A percentile compares a stretch with the other conserved stretches of the same genome.
Evolutionary conservation across 306 rosid genomes (phyloP).

Genomic region (Cucurbita ficifolia): DNA sequence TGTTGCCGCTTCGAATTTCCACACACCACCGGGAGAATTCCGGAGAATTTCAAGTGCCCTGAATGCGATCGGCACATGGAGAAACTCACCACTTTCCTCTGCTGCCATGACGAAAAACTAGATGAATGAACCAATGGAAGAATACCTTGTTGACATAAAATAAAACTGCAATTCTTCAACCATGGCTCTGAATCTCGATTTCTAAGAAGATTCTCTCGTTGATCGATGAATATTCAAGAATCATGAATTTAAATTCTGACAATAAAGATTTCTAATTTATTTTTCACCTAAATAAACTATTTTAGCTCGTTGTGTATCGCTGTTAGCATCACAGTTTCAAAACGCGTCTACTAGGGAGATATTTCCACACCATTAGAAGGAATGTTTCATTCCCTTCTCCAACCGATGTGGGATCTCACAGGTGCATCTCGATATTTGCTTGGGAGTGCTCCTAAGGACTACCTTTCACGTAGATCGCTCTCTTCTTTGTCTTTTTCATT

Average conservation of each 20-base stretch:
- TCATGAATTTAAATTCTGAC: background rate
- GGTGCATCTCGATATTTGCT: too few species aligned
- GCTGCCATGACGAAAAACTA: conserved; percentile 32
- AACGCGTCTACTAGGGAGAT: too few species aligned
- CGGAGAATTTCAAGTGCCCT: conserved; percentile 4
- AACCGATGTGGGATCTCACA: too few species aligned
- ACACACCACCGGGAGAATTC: conserved; percentile 1
- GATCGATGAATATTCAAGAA: background rate
- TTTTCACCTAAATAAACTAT: too few species aligned
- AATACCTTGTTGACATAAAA: background rate
- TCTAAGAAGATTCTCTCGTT: background rate
- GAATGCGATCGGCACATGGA: conserved; percentile 26
- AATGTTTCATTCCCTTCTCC: too few species aligned
- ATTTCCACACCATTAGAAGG: too few species aligned
- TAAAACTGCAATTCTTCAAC: background rate
- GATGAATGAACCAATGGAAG: background rate
- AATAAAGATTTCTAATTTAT: background rate
- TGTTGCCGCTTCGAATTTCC: conserved; percentile 10
- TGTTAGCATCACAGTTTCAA: too few species aligned
- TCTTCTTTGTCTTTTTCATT: too few species aligned
- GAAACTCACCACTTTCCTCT: conserved; percentile 35
- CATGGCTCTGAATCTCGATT: background rate
- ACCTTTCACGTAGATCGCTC: too few species aligned
- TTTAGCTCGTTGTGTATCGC: too few species aligned
- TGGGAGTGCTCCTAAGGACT: too few species aligned